Evolutionary conservation across 2,329 filamentous ascomycete species (phyloP), one percentile per base, ranked within the genome.

Genomic region (Aspergillus amoenus): DNA sequence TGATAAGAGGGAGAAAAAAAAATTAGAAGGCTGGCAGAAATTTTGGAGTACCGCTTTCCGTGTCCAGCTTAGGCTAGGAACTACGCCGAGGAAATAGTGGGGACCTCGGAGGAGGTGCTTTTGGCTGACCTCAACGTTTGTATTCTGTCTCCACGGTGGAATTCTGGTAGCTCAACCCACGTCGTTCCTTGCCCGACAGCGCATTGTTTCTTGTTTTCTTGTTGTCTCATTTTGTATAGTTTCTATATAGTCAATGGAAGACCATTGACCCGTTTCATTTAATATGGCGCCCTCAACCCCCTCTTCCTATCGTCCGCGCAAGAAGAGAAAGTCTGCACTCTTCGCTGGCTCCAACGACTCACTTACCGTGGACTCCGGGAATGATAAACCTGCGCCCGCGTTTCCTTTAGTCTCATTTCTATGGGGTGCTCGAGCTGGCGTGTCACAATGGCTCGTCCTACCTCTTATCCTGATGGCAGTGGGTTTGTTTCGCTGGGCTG

Each of bases 361-460:
- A 58, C 68, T 79, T 46, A 73, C 75, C 32, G 51, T 79, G 58
- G 77, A 82, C 60, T 58, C 73, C 5, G 72, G 72, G 43, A 77
- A 79, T 39, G 76, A 79, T 49, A 72, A 73, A 48, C 74, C 80
- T 56, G 75, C 73, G 42, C 93, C 93, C 32, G 85, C 90, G 4
- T 97, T 97, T 70, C 93, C 94, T 41, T 83, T 99, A 21, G 92
- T 91, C 1, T 88, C 93, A n/a, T 93, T 99, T 70, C 84, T 99
- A 50, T 96, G 93, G 91, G 92, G 93, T 50, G 90, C 92, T 21
- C 88, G 93, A 62, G 88, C 88, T 51, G 77, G 77, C 17, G 89
- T 89, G 0, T 96, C 93, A 53, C 89, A 93, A 89, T 97, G 94
- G 93, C 86, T 96, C 68, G 84, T 93, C 4, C 78, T 99, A 32